Base-by-base conservation (phyloP, 306 rosid species). In the Rosa persica region DNA sequence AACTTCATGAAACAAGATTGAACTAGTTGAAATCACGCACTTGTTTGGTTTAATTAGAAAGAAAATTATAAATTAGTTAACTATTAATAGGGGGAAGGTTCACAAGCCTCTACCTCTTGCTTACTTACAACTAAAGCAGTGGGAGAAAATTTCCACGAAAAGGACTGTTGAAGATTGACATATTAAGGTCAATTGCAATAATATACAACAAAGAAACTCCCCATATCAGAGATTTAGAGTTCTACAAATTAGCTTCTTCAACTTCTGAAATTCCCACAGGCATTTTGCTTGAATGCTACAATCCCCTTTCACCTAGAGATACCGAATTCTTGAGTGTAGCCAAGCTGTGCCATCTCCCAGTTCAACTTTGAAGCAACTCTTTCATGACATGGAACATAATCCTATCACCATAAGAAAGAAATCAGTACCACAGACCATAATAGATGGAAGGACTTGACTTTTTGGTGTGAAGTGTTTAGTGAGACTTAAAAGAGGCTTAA, bases 371-470 rank as follows among this genome's bases (percentile, higher is more conserved):
- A 85, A 85, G 98, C 97, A 81, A 85, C 99, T 73, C 98, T 83
- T 85, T 96, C 98, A 61, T 90, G 99, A 75, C 98, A 90, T 5
- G 98, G 98, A 74, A 90, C 94, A 15, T 96, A 96, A 10, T 93
- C 99, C 99, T 96, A 83, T 8, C 73, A 78, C 48, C 52, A 30
- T 16, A 48, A 74, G 71, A 16, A 23, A 38, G 51, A 48, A 66
- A 38, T 48, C 22, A 76, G 16, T 20, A 27, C 27, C n/a, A 64
- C 10, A 57, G 23, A 22, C 34, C 64, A 57, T 6, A 17, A 22
- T 34, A 27, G 75, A 48, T 27, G 58, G 30, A 69, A 43, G 17
- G 74, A 11, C 38, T 60, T 60, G 38, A 60, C 38, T 60, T 60
- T 60, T 5, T 23, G 13, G 69, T 64, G 43, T 64, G 44, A 66